These are phyloP conservation scores for Pueraria montana DNA, from an alignment of 306 rosid genomes.

Conservation along the genomic window DNA sequence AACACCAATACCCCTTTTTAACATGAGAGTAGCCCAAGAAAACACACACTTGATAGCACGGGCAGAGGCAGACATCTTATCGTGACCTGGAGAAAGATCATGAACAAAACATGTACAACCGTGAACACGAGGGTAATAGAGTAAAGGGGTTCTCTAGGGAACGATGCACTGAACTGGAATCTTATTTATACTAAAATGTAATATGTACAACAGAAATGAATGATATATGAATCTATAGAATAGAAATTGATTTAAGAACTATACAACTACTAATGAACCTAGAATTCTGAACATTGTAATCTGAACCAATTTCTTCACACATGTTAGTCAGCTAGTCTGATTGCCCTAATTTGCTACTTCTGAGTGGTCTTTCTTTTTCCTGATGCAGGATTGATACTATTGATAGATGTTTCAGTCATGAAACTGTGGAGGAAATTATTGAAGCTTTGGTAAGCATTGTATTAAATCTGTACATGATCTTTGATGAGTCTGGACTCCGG, in stretches of 20 bases:
- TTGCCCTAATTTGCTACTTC: conserved; percentile 37
- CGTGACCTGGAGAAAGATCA: background rate
- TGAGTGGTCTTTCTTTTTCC: conserved; percentile 20
- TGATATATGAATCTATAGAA: background rate
- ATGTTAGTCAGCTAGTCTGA: background rate
- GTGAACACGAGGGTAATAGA: background rate
- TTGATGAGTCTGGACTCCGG: background rate
- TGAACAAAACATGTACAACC: background rate
- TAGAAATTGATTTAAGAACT: background rate
- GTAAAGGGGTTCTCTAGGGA: background rate
- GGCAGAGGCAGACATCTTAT: background rate
- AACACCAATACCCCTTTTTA: background rate
- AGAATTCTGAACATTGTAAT: background rate
- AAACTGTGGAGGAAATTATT: conserved; percentile 88
- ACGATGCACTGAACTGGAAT: background rate
- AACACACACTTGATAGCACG: too few relatives aligned
- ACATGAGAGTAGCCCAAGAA: background rate
- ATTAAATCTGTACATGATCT: conserved; percentile 41
- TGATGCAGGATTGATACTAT: conserved; percentile 73
- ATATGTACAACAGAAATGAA: background rate
- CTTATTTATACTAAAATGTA: too few relatives aligned
- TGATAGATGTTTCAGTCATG: conserved; percentile 84
- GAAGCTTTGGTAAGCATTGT: conserved; percentile 86
- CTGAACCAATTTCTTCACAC: background rate
- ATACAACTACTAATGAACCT: background rate